Evolutionary conservation across 768 basidiomycete genomes (phyloP), one percentile per base, ranked within the genome.

Genomic region (Pulveroboletus sp.): DNA sequence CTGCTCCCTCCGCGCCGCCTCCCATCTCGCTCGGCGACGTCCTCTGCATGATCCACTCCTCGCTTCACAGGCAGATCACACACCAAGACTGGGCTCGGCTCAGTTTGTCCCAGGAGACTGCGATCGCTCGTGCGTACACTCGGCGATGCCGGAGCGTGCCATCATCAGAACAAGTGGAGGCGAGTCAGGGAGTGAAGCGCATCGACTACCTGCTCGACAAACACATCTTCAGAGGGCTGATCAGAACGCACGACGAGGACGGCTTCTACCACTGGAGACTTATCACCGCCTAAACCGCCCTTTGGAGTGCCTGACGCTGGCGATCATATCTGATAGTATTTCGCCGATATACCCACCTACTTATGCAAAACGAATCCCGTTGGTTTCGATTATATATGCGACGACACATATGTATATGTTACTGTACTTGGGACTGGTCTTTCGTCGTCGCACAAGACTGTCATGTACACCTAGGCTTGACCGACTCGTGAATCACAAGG

Each of bases 11-110:
- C 42, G 33, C 49, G 3, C 48, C 58, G 18, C 72, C 72, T 2
- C 74, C 76, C 3, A 80, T 86, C 57, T 76, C 74, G 3, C 66
- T 86, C 3, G 73, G 75, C n/a, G 84, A 85, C 55, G 73, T 86
- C 17, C 69, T 86, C 41, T 65, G 71, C 47, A 73, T 72, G 41
- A 69, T 85, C 38, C 75, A 81, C 56, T 65, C 63, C 18, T 62
- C 67, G n/a, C 60, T 85, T 52, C 78, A 77, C 46, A 60, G 65
- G 48, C 67, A 69, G 51, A 68, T 73, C 46, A 63, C 65, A 0
- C 71, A 71, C 41, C 57, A 58, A 12, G 67, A 74, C 52, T 69
- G 68, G 74, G 68, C 54, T 17, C 57, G 35, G 28, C 60, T 69
- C 45, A 60, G 54, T 46, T 10, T 48, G 14, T 61, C 54, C 5